phyloP scores from a whole-genome alignment of 192 early-diverging fungal species.

The Linnemannia exigua region DNA sequence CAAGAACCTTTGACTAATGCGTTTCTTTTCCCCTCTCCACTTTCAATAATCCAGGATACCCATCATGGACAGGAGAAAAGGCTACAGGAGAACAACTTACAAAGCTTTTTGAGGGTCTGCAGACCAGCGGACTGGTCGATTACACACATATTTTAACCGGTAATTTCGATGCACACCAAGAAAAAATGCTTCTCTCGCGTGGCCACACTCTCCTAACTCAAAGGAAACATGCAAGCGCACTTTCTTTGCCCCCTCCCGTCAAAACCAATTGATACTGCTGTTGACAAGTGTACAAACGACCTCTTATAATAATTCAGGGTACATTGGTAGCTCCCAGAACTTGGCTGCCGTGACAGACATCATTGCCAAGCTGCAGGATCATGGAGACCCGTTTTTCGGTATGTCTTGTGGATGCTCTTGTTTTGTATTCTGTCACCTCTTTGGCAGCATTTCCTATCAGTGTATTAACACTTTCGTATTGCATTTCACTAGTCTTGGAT shows the following conservation, averaged over 20 bases:
- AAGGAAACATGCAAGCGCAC: too few species aligned
- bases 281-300: neutral
- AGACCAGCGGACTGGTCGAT: constrained; percentile 78
- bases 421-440: neutral
- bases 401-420: neutral
- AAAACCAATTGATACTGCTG: neutral
- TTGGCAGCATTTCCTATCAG: neutral
- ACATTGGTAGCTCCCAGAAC: constrained; percentile 83
- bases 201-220: neutral
- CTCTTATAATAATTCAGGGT: constrained; percentile 62
- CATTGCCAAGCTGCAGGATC: constrained; percentile 64
- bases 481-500: constrained; percentile 72
- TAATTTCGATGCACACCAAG: constrained; percentile 23
- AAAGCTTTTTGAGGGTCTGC: constrained; percentile 79
- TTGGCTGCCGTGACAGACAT: constrained; percentile 70
- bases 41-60: constrained; percentile 72
- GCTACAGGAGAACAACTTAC: constrained; percentile 74
- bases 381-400: constrained; percentile 69
- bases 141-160: constrained; percentile 90
- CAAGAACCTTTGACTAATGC: neutral
- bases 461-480: neutral
- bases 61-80: constrained; percentile 78
- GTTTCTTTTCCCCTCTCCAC: neutral
- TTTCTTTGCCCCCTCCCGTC: neutral
- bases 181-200: constrained; percentile 5